A percentile compares a stretch with the other conserved stretches of the same genome.
phyloP scores from a whole-genome alignment of 1,139 yeast genomes.

The Yamadazyma taylorii region DNA sequence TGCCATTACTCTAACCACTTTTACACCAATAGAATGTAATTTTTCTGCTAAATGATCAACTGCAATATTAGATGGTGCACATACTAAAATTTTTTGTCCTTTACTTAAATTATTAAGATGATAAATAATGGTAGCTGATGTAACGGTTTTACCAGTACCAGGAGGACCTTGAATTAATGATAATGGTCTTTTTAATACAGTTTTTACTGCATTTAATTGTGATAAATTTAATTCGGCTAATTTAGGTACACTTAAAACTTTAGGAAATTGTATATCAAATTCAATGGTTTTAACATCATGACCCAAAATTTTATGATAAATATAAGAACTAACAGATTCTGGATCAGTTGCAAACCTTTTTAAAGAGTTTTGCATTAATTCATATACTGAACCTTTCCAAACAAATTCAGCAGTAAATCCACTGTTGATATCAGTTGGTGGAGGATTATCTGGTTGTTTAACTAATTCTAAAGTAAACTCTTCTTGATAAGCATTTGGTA shows the following conservation, averaged over 20 bases:
- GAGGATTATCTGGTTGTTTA: constrained; percentile 25
- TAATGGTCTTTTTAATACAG: constrained; percentile 72
- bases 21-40: constrained; percentile 63
- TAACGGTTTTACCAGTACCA: constrained; percentile 94
- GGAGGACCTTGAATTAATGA: constrained; percentile 98
- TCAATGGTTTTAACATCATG: constrained; percentile 70
- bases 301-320: constrained; percentile 81
- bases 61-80: constrained; percentile 96
- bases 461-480: constrained; percentile 70
- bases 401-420: constrained; percentile 86
- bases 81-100: constrained; percentile 63
- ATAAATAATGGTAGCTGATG: constrained; percentile 85
- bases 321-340: constrained; percentile 70
- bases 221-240: constrained; percentile 73
- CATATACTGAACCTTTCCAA: constrained; percentile 86
- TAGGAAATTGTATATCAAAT: constrained; percentile 62
- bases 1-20: constrained; percentile 77
- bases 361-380: constrained; percentile 81
- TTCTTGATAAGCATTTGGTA: constrained; percentile 70
- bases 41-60: constrained; percentile 88
- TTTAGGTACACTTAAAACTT: constrained; percentile 61
- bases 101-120: constrained; percentile 63
- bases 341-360: constrained; percentile 69
- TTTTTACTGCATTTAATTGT: constrained; percentile 74
- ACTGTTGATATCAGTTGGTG: constrained; percentile 60